Evolutionary conservation across 2,329 filamentous ascomycete genomes (phyloP), one percentile per base, ranked within the genome.

Genomic region (Colletotrichum sansevieriae): DNA sequence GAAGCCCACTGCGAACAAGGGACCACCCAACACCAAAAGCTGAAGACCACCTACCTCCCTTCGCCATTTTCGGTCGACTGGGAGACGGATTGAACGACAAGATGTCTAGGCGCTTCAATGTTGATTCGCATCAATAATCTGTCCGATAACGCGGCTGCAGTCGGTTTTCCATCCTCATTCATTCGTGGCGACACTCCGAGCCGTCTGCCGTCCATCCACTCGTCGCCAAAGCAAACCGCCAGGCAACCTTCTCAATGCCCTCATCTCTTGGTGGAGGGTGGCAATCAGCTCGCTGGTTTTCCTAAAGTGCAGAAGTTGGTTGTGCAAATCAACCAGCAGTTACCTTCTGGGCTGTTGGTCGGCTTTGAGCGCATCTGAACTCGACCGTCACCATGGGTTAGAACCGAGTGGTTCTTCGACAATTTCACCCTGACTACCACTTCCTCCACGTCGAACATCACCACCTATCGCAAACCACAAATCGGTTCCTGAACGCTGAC

Each of bases 1-100:
- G 60, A 65, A 68, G 65, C 62, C 62, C 49, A 65, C 62, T 68
- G 60, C 41, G 20, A 65, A 69, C 65, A 70, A 70, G 68, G 59
- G 46, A 59, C 68, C 64, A 63, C 68, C 68, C 68, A 63, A 65
- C 68, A 63, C 37, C 7, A 8, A 7, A 29, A 29, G 13, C 64
- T 58, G 37, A 57, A 64, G 56, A 25, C 68, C 64, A 68, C 44
- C 41, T 29, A 68, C 44, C 41, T 65, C 65, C 54, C n/a, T 47
- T 60, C 61, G 22, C 35, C 43, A 58, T 33, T 65, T 33, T 63
- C 65, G 15, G 62, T 65, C 62, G 49, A 33, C 56, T 46, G 43
- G 52, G 65, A 65, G 55, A 65, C 56, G 43, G 39, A 33, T 12
- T 49, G 39, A 15, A 33, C 39, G 20, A 44, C 41, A 56, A 20